A percentile compares a stretch with the other conserved stretches of the same genome.
Evolutionary conservation across 352 stramenopile genomes (phyloP).

Genomic region (Phytophthora pluvialis): DNA sequence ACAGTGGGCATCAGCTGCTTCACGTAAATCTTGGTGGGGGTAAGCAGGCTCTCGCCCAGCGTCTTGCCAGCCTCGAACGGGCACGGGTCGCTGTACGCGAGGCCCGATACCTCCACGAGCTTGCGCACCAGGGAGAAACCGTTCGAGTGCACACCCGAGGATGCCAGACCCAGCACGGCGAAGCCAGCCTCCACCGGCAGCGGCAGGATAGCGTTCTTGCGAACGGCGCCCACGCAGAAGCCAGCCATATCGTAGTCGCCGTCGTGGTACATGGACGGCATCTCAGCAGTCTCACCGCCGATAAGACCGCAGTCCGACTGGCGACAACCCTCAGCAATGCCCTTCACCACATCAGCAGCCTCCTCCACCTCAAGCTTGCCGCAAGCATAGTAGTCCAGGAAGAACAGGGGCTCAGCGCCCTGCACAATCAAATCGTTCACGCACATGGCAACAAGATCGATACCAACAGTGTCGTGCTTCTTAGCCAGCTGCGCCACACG

Average conservation of each 20-base stretch:
- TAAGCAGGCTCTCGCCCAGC: conserved; percentile 95
- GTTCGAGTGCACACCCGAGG: conserved; percentile 98
- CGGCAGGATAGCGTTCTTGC: conserved; percentile 82
- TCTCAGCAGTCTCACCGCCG: conserved; percentile 97
- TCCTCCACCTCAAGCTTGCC: conserved; percentile 96
- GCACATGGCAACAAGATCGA: conserved; percentile 99
- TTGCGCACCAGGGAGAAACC: conserved; percentile 99
- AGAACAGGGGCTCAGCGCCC: conserved; percentile 99
- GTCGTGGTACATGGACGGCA: conserved; percentile 98
- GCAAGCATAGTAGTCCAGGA: conserved; percentile 99
- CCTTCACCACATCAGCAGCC: conserved; percentile 95
- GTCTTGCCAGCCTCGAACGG: conserved; percentile 85
- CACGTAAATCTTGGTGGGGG: conserved; percentile 98
- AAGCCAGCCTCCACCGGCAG: conserved; percentile 91
- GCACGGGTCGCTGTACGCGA: conserved; percentile 78
- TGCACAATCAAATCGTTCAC: conserved; percentile 99
- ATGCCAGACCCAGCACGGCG: conserved; percentile 95
- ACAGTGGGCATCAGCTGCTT: conserved; percentile 86
- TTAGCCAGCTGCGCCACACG: conserved; percentile 86
- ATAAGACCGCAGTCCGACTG: conserved; percentile 97
- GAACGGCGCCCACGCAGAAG: conserved; percentile 97
- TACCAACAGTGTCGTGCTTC: conserved; percentile 96
- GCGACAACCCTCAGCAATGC: conserved; percentile 97
- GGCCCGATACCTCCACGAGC: conserved; percentile 92
- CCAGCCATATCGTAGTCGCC: conserved; percentile 99